phyloP scores from a whole-genome alignment of 106 monocot genomes.

The Phalaenopsis aphrodite region DNA sequence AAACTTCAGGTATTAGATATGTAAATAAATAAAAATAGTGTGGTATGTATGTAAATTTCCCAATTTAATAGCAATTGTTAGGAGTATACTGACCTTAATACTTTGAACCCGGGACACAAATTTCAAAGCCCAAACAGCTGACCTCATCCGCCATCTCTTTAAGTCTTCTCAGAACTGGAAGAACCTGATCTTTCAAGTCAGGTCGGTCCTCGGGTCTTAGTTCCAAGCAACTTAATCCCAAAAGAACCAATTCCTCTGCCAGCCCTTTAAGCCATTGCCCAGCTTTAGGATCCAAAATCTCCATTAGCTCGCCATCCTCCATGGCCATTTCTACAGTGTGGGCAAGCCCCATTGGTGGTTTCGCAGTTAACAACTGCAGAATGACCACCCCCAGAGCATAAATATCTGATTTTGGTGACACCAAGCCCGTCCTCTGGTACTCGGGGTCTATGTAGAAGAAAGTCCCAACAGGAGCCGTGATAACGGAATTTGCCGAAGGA shows the following conservation, averaged over 20 bases:
- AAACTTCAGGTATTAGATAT: too few relatives aligned
- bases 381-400: conserved; percentile 54
- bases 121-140: conserved; percentile 5
- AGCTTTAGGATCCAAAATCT: conserved; percentile 40
- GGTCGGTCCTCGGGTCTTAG: conserved; percentile 42
- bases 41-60: too few relatives aligned
- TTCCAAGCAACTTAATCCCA: conserved; percentile 45
- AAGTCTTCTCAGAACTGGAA: conserved; percentile 31
- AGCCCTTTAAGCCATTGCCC: conserved; percentile 43
- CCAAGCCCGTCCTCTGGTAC: conserved; percentile 47
- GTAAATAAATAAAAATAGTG: too few relatives aligned
- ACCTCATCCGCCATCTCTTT: conserved; percentile 22
- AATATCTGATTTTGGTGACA: conserved; percentile 48
- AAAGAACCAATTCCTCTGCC: conserved; percentile 31
- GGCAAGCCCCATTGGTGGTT: conserved; percentile 39
- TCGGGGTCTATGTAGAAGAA: conserved; percentile 70
- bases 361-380: conserved; percentile 48
- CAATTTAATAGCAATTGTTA: too few relatives aligned
- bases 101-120: neutral
- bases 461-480: conserved; percentile 47
- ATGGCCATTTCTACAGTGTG: conserved; percentile 32
- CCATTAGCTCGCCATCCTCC: conserved; percentile 17
- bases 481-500: neutral
- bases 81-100: neutral
- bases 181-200: conserved; percentile 32